phyloP scores from a whole-genome alignment of 495 filamentous ascomycete species.

The Diplogelasinospora grovesii region DNA sequence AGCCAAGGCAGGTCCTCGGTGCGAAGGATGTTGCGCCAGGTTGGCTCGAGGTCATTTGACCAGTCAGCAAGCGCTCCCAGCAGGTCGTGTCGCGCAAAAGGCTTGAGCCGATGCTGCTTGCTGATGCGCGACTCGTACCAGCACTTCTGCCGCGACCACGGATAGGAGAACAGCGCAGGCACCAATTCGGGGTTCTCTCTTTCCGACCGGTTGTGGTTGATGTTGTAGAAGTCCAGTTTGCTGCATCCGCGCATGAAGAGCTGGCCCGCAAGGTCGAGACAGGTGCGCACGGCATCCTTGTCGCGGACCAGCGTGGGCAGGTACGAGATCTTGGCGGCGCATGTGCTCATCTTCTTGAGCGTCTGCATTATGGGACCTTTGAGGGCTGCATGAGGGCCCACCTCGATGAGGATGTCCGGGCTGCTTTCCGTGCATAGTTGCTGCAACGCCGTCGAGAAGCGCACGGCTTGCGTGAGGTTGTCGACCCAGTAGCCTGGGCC shows the following conservation, averaged over 20 bases:
- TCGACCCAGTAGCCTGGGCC: slow-evolving; percentile 46
- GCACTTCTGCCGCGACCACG: slow-evolving; percentile 41
- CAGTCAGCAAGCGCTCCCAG: slow-evolving; percentile 38
- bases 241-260: slow-evolving; percentile 35
- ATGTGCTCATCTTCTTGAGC: slow-evolving; percentile 34
- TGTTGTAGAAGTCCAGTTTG: slow-evolving; percentile 27
- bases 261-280: slow-evolving; percentile 33
- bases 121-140: slow-evolving; percentile 46
- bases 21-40: slow-evolving; percentile 44
- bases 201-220: slow-evolving; percentile 30
- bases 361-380: slow-evolving; percentile 54
- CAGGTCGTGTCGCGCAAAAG: slow-evolving; percentile 40
- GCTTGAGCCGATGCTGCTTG: slow-evolving; percentile 40
- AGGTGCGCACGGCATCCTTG: slow-evolving; percentile 31
- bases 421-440: slow-evolving; percentile 24
- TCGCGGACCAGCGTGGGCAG: slow-evolving; percentile 36
- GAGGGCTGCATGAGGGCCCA: slow-evolving; percentile 61
- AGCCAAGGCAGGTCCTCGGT: slow-evolving; percentile 43
- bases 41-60: slow-evolving; percentile 36
- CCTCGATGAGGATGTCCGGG: slow-evolving; percentile 48
- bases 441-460: slow-evolving; percentile 36
- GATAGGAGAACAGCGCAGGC: slow-evolving; percentile 41
- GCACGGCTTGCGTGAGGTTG: slow-evolving; percentile 48
- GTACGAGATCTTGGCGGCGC: slow-evolving; percentile 36
- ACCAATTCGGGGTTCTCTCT: slow-evolving; percentile 34